Percentiles rank a stretch among this genome's conserved stretches.
Evolutionary conservation across 2,329 filamentous ascomycete species (phyloP).

Genomic region (Magnaporthales sp.): DNA sequence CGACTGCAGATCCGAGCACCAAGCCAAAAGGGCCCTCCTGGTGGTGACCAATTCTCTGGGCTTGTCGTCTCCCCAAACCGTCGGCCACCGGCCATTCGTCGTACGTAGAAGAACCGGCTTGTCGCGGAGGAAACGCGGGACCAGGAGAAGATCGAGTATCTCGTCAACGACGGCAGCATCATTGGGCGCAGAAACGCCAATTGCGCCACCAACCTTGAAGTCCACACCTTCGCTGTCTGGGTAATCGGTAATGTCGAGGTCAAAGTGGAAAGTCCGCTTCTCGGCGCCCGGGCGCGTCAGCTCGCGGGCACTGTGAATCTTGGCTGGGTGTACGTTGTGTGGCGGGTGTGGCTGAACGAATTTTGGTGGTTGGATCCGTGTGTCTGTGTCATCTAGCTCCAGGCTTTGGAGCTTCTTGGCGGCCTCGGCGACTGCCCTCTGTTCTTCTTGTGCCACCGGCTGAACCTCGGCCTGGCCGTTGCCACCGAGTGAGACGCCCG

Average conservation of each 20-base stretch:
- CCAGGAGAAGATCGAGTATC: conserved; percentile 69
- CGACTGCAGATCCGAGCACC: conserved; percentile 91
- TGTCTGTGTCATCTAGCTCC: conserved; percentile 39
- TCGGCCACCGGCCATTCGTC: conserved; percentile 80
- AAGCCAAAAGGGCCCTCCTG: conserved; percentile 82
- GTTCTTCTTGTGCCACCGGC: conserved; percentile 24
- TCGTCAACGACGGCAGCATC: conserved; percentile 69
- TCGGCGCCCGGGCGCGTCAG: conserved; percentile 82
- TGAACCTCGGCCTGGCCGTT: conserved; percentile 14
- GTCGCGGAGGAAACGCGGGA: conserved; percentile 76
- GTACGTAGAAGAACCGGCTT: conserved; percentile 76
- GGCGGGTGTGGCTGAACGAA: conserved; percentile 95
- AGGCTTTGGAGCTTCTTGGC: conserved; percentile 15
- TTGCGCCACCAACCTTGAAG: conserved; percentile 93
- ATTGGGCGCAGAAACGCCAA: conserved; percentile 88
- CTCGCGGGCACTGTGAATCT: conserved; percentile 74
- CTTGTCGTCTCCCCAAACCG: conserved; percentile 91
- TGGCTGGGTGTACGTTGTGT: conserved; percentile 86
- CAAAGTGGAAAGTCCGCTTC: conserved; percentile 96
- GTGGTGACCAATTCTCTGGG: conserved; percentile 82
- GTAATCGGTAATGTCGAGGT: conserved; percentile 93
- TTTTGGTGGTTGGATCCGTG: conserved; percentile 63
- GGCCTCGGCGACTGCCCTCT: conserved; percentile 11
- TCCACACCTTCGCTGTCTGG: conserved; percentile 72
- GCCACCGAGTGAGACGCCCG: conserved; percentile 33